Evolutionary conservation across 352 stramenopile genomes (phyloP), one percentile per base, ranked within the genome.

Genomic region (Phytophthora citricola): DNA sequence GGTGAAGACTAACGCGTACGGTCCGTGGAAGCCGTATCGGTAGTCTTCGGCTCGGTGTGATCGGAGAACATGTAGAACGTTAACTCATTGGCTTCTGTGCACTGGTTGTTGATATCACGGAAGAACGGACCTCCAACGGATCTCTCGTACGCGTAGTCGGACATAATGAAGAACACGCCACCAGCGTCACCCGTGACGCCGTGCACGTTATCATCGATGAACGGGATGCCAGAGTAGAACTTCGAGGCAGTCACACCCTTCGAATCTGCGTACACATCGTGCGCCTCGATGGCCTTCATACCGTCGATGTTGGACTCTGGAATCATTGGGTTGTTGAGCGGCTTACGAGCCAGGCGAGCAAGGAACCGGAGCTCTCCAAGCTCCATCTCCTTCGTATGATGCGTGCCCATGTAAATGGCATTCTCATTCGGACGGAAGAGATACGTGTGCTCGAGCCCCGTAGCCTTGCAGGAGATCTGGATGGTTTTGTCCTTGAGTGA

Each of bases 21-120:
- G 76, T 0, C 79, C 79, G 51, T 87, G 79, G 56, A 87, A 85
- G 31, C 79, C 79, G 44, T 69, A 85, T 54, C 78, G 78, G 44
- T 87, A 87, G 22, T 80, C 74, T 8, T 85, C 78, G 0, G 66
- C 62, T 40, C 74, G 76, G 79, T 87, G 59, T 87, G 79, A 45
- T 87, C 79, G 51, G 79, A 87, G 66, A 85, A 82, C 71, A 87
- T 78, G 62, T 85, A 87, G 50, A 87, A 78, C 20, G 68, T 77
- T 31, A 87, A 61, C 31, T 87, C 79, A 44, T 85, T 87, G 6
- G 74, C 74, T 6, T 69, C 66, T 10, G 64, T 75, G 55, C 75
- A 78, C 72, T 87, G 71, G 68, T 85, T 87, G 65, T 87, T 87
- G 55, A 87, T 85, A 36, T 87, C 78, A 17, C 76, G 73, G 66